Evolutionary conservation across 257 asterid species (phyloP).

Genomic region (Solanum chiquidenum): DNA sequence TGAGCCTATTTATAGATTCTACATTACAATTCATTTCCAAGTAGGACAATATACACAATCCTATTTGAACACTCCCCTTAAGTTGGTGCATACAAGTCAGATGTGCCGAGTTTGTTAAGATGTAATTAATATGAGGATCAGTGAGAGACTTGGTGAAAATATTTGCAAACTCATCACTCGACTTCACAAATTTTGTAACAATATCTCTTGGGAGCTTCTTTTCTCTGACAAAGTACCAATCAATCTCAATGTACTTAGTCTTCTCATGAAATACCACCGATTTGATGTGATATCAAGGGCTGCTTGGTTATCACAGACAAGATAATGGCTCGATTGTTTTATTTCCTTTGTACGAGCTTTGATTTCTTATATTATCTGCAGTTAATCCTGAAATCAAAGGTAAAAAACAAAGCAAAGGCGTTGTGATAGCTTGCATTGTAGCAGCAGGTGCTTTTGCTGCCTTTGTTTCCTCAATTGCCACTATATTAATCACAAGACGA

Average conservation of each 20-base stretch:
- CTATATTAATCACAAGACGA: conserved; percentile 17
- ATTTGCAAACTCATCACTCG: not conserved
- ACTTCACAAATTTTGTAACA: not conserved
- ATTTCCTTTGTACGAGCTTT: not conserved
- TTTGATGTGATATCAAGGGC: not conserved
- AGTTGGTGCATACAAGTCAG: not conserved
- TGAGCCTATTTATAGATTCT: not conserved
- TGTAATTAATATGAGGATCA: not conserved
- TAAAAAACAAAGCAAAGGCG: conserved; percentile 9
- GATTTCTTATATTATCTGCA: conserved; percentile 6
- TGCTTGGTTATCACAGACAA: not conserved
- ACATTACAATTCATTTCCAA: not conserved
- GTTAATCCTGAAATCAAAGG: conserved; percentile 10
- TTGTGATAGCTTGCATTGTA: conserved; percentile 14
- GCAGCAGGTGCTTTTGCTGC: conserved; percentile 16
- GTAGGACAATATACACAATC: not conserved
- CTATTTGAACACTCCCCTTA: not conserved
- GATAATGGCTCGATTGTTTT: not conserved
- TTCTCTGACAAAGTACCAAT: not conserved
- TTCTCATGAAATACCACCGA: not conserved
- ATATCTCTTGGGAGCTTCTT: not conserved
- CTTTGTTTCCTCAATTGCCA: conserved; percentile 8
- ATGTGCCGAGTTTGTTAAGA: not conserved
- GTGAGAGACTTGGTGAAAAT: not conserved
- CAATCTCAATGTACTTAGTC: not conserved